Percentiles rank a stretch among this genome's conserved stretches.
These are phyloP conservation scores for Cyclocybe aegerita DNA, from an alignment of 768 basidiomycete species.

Conservation along the genomic window DNA sequence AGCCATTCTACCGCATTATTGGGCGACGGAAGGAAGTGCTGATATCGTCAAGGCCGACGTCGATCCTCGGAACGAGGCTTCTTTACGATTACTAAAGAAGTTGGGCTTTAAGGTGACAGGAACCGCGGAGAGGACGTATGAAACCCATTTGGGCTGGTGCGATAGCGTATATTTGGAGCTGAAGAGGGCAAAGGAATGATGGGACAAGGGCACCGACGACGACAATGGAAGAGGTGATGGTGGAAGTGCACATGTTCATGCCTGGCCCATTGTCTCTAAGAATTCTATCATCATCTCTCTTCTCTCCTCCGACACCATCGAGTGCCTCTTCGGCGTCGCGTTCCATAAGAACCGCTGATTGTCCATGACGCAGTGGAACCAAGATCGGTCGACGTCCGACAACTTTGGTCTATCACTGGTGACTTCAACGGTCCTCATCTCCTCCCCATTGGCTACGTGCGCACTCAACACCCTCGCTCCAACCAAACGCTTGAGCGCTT, in stretches of 20 bases:
- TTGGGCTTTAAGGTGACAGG: constrained; percentile 21
- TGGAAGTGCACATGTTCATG: too few relatives aligned
- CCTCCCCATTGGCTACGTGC: not conserved
- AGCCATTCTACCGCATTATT: constrained; percentile 17
- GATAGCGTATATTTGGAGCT: constrained; percentile 23
- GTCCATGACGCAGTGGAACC: not conserved
- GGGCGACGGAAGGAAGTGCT: constrained; percentile 4
- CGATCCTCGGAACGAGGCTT: constrained; percentile 20
- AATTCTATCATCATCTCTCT: too few relatives aligned
- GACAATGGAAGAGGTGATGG: too few relatives aligned
- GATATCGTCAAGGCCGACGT: constrained; percentile 19
- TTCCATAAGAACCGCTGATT: too few relatives aligned
- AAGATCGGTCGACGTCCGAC: not conserved
- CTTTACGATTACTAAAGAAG: constrained; percentile 15
- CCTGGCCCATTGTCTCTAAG: too few relatives aligned
- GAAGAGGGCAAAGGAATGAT: constrained; percentile 1
- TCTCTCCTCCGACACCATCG: too few relatives aligned
- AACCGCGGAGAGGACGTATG: constrained; percentile 16
- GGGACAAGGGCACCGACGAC: not conserved
- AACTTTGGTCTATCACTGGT: not conserved
- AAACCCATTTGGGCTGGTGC: constrained; percentile 24
- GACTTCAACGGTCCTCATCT: not conserved
- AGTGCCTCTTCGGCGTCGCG: too few relatives aligned
- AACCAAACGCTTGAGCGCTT: not conserved
- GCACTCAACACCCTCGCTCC: not conserved